phyloP scores from a whole-genome alignment of 805 yeast species.

The Saccharomycopsis fibuligera region DNA sequence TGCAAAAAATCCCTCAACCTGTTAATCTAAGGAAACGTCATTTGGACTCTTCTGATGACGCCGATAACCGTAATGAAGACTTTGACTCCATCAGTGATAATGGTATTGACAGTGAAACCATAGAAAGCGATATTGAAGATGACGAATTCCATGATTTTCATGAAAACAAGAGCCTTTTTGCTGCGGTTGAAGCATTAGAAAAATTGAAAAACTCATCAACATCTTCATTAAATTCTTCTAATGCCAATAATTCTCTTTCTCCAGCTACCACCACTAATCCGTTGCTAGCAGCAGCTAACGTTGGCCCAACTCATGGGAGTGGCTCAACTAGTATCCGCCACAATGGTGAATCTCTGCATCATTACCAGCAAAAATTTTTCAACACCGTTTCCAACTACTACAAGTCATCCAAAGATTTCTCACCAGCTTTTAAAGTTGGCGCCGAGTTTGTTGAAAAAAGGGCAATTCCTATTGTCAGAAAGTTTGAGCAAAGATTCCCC shows the following conservation, averaged over 20 bases:
- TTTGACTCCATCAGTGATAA: background rate
- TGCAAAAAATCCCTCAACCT: background rate
- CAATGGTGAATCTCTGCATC: background rate
- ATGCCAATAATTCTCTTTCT: background rate
- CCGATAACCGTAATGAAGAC: background rate
- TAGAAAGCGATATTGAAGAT: constrained; percentile 3
- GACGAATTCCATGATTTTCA: background rate
- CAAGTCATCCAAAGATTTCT: constrained; percentile 20
- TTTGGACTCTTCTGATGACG: background rate
- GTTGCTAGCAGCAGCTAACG: background rate
- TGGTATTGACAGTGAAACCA: background rate
- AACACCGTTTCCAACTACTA: constrained; percentile 19
- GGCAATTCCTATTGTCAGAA: constrained; percentile 20
- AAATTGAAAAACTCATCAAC: constrained; percentile 16
- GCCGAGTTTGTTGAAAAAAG: constrained; percentile 22
- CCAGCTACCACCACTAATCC: background rate
- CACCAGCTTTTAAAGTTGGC: constrained; percentile 21
- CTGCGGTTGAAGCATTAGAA: constrained; percentile 20
- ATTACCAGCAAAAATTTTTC: constrained; percentile 17
- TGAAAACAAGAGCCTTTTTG: constrained; percentile 13
- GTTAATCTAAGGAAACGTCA: constrained; percentile 5
- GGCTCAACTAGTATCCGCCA: background rate
- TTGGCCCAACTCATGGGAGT: background rate
- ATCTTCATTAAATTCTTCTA: constrained; percentile 6
- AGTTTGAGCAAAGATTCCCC: constrained; percentile 15